Evolutionary conservation across 495 filamentous ascomycete genomes (phyloP), one percentile per base, ranked within the genome.

Genomic region (Polyplosphaeria fusca): DNA sequence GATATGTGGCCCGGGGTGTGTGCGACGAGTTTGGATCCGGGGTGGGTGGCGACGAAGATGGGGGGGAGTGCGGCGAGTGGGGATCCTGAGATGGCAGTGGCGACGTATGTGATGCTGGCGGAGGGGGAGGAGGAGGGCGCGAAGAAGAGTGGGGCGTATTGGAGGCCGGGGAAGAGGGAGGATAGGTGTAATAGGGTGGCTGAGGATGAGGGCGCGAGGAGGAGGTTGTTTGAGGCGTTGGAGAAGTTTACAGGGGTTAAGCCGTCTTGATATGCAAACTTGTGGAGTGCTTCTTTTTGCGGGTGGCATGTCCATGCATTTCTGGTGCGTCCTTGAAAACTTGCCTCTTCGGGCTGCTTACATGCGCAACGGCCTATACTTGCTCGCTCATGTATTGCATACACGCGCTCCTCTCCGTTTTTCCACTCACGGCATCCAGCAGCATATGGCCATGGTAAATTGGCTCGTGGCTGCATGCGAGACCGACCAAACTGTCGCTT

Each of bases 21-120:
- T 40, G 75, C 77, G 0, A 73, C 79, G 20, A 71, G 73, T 3
- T 71, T 84, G 62, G 76, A 81, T 66, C 83, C 83, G 4, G 83
- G 83, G 2, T 85, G 82, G 83, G 81, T 85, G 38, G 69, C 76
- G 54, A 86, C 82, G 7, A 78, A 81, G 66, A 79, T 85, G 80
- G 82, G 82, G 9, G 81, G 81, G 0, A 49, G 52, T 13, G 69
- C 66, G 47, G 82, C 81, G 0, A 61, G 74, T 2, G 71, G 77
- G 7, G 25, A 37, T 25, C 18, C 32, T 4, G 20, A 50, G 23
- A 16, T 14, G 5, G 35, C 28, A 5, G 54, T 57, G 5, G 12
- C 39, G 32, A 32, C 45, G 1, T 57, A 57, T 43, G 54, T 48
- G 13, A 19, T 48, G 43, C 46, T 57, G 2, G 54, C 54, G 7